Evolutionary conservation across 2,329 filamentous ascomycete species (phyloP).

Genomic region (Drechslerella stenobrocha): DNA sequence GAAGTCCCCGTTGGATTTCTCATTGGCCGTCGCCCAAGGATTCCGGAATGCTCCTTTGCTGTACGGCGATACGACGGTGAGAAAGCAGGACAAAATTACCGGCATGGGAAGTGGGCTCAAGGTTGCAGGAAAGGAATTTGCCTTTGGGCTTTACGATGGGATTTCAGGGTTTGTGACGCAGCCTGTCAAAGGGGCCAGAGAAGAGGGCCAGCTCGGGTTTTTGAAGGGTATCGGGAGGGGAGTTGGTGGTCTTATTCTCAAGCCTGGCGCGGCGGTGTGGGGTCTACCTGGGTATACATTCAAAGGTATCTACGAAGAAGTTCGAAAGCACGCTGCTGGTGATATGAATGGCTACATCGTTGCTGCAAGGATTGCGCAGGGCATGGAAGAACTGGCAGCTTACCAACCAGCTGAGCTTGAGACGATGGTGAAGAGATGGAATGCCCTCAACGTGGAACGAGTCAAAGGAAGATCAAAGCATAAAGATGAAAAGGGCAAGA

Average conservation of each 20-base stretch:
- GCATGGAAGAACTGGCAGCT: conserved; percentile 66
- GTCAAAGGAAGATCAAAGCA: conserved; percentile 63
- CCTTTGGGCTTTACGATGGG: conserved; percentile 77
- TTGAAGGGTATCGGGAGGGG: conserved; percentile 81
- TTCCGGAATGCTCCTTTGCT: conserved; percentile 85
- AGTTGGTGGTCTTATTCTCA: conserved; percentile 76
- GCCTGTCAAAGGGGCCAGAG: conserved; percentile 69
- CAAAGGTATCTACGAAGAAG: conserved; percentile 78
- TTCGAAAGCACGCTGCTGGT: conserved; percentile 70
- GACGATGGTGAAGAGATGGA: conserved; percentile 66
- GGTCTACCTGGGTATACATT: conserved; percentile 77
- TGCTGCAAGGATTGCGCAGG: conserved; percentile 73
- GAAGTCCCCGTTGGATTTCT: conserved; percentile 82
- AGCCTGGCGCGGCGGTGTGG: conserved; percentile 76
- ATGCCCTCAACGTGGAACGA: conserved; percentile 64
- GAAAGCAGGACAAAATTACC: conserved; percentile 77
- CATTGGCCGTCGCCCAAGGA: conserved; percentile 77
- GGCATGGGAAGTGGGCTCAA: conserved; percentile 74
- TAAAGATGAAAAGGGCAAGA: conserved; percentile 49
- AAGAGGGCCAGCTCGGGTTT: conserved; percentile 68
- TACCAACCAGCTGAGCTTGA: conserved; percentile 56
- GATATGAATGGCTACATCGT: conserved; percentile 79
- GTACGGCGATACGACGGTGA: conserved; percentile 81
- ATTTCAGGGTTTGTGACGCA: conserved; percentile 79
- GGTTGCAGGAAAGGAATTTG: conserved; percentile 77